Conservation (phyloP, 169 alveolate species). For the Eimeria nieschulzi region DNA sequence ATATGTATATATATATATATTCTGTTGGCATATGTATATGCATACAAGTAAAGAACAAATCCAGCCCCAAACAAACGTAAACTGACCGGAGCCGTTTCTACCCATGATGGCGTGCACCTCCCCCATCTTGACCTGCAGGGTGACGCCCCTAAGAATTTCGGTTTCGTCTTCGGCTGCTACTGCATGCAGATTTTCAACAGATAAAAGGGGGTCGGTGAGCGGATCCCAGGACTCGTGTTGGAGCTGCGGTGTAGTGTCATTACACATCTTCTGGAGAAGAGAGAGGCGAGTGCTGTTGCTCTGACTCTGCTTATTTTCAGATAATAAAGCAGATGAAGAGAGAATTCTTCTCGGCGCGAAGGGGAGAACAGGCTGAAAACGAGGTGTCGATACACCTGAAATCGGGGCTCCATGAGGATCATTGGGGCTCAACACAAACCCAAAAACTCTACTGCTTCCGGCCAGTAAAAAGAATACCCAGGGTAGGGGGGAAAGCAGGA, state of each 20-base stretch:
- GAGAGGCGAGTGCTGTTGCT: background rate
- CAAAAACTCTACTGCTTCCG: too few relatives aligned
- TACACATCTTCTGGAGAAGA: background rate
- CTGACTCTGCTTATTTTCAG: background rate
- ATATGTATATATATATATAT: too few relatives aligned
- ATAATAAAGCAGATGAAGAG: too few relatives aligned
- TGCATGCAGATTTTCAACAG: conserved; percentile 76
- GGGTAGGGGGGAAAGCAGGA: too few relatives aligned
- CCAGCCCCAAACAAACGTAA: background rate
- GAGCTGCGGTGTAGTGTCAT: conserved; percentile 17
- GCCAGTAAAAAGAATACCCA: too few relatives aligned
- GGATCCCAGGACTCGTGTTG: conserved; percentile 49
- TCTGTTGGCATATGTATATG: too few relatives aligned
- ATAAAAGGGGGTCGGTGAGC: conserved; percentile 76
- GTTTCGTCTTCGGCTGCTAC: conserved; percentile 80
- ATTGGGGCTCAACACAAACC: too few relatives aligned
- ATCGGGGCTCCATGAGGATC: too few relatives aligned
- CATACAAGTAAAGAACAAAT: background rate
- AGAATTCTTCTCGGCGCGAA: too few relatives aligned
- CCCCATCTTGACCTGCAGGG: conserved; percentile 74
- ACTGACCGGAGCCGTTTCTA: conserved; percentile 78
- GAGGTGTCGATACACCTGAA: too few relatives aligned
- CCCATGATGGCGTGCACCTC: conserved; percentile 83
- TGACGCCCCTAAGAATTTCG: conserved; percentile 78
- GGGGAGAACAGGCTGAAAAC: too few relatives aligned